Base-by-base conservation (phyloP, 2,329 filamentous ascomycete species). In the Xylaria sp. region DNA sequence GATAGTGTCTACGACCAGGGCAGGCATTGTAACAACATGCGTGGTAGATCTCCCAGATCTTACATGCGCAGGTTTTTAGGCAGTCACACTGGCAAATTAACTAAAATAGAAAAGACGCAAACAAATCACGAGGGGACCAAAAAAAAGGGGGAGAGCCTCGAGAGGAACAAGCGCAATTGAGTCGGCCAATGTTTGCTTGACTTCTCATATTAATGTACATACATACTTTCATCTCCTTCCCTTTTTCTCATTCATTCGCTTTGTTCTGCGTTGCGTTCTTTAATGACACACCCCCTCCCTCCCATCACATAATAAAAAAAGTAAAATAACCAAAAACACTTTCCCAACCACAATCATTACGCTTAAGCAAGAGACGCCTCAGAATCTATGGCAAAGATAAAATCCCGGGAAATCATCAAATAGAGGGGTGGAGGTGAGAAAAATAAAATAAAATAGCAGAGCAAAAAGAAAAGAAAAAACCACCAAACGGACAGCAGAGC, bases 291-390 rank as follows among this genome's bases (percentile, higher is more conserved):
- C 64, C 39, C 59, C 39, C 64, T 62, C 59, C 31, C 64, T 33
- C 59, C 39, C 42, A n/a, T 44, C 42, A 44, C 15, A 29, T n/a
- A 17, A 51, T 13, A 17, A 20, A 33, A 31, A n/a, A 51, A 31
- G 2, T 31, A 47, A n/a, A 20, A 39, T 10, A 20, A 20, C 17
- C n/a, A 50, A 27, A 65, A 53, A 49, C 29, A 27, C 11, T 31
- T 63, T 56, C 57, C 62, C 39, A 54, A 22, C 45, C 63, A 57
- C 22, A 50, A 20, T 63, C 63, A 59, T 67, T 64, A 61, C 64
- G 58, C 62, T 63, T 59, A 64, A 69, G 50, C 51, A 67, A 59
- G 29, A 56, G 59, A 69, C 67, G 53, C 67, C 65, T 17, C n/a
- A 58, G 36, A 61, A 54, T 67, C 64, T 69, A 69, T 66, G 63